Conservation (phyloP, 2,329 filamentous ascomycete species). For the Cladosporium sp. region DNA sequence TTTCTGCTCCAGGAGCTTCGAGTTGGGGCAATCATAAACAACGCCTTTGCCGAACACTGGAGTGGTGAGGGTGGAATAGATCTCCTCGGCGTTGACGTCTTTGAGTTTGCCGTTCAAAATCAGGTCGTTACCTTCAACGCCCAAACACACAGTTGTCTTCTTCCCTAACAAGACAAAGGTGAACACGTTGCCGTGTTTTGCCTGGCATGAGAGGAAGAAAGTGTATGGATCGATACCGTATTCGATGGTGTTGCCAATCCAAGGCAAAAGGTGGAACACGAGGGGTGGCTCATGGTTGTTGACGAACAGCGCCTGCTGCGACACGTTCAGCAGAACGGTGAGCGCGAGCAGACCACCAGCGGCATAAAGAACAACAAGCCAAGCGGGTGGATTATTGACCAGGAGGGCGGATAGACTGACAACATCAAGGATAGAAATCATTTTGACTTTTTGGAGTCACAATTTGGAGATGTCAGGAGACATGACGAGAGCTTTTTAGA, state of each 20-base stretch:
- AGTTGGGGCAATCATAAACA: conserved; percentile 87
- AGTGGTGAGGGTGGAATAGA: conserved; percentile 75
- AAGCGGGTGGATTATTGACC: conserved; percentile 32
- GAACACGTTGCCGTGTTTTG: conserved; percentile 88
- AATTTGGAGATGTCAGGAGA: no score
- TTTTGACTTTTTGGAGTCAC: no score
- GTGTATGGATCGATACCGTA: no score
- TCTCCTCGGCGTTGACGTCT: conserved; percentile 87
- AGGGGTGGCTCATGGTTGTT: conserved; percentile 70
- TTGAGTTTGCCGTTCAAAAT: conserved; percentile 88
- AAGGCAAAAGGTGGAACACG: conserved; percentile 67
- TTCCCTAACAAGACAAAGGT: conserved; percentile 86
- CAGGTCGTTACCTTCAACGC: conserved; percentile 83
- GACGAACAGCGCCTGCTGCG: conserved; percentile 67
- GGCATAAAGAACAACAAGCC: conserved; percentile 48
- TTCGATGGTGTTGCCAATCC: no score
- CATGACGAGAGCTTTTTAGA: no score
- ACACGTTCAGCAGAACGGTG: conserved; percentile 74
- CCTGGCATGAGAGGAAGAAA: conserved; percentile 74
- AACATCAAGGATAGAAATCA: conserved; percentile 56
- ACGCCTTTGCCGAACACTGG: conserved; percentile 80
- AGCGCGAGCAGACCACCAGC: conserved; percentile 53
- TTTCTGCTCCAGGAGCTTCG: conserved; percentile 95
- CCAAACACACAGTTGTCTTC: conserved; percentile 84
- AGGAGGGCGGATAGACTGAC: conserved; percentile 48